Evolutionary conservation across 768 basidiomycete species (phyloP).

Genomic region (Mrakia blollopis): DNA sequence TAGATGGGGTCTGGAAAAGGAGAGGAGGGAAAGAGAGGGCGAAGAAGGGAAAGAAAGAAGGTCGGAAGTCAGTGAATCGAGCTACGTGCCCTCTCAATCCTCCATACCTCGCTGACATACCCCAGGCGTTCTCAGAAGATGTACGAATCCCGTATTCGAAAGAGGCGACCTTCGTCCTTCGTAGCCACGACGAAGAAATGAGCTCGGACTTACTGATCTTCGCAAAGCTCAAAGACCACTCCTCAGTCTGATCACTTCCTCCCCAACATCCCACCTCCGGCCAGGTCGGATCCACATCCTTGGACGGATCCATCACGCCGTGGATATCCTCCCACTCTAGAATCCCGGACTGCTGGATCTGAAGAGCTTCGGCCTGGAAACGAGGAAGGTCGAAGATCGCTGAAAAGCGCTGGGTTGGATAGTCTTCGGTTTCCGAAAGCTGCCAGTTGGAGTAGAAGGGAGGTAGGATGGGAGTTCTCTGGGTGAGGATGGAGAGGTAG

Average conservation of each 20-base stretch:
- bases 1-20: not conserved
- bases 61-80: too few relatives aligned
- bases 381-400: not conserved
- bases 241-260: not conserved
- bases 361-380: not conserved
- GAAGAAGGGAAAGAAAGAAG: not conserved
- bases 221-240: not conserved
- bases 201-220: not conserved
- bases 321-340: not conserved
- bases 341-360: not conserved
- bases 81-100: too few relatives aligned
- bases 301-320: not conserved
- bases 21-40: not conserved
- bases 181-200: too few relatives aligned
- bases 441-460: slow-evolving; percentile 1
- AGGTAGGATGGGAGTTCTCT: not conserved
- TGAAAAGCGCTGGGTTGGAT: not conserved
- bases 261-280: not conserved
- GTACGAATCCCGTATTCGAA: too few relatives aligned
- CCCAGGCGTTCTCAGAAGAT: too few relatives aligned
- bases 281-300: not conserved
- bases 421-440: not conserved
- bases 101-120: too few relatives aligned
- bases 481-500: not conserved
- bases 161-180: too few relatives aligned